Base-by-base conservation (phyloP, 371 early-diverging fungal genomes). In the Dichotomocladium elegans region DNA sequence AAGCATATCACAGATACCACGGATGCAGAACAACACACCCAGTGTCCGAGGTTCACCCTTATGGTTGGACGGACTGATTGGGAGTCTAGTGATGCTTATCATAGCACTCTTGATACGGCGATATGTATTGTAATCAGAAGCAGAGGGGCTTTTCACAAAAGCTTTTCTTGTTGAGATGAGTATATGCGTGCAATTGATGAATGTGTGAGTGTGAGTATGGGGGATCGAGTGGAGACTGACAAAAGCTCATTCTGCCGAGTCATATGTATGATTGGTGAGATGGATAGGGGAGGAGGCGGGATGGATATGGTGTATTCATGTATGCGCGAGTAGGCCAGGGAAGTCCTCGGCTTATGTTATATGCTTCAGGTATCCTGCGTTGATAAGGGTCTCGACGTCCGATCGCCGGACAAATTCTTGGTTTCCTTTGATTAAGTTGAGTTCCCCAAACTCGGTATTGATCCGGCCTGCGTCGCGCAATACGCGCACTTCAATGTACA, bases 351-450 rank as follows among this genome's bases (percentile, higher is more conserved):
- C n/a, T n/a, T n/a, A n/a, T n/a, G n/a, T n/a, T n/a, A 62, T 52
- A 27, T 93, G 92, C 30, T 82, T 68, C 14, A 93, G 68, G 53
- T 87, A 86, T 0, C 96, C 96, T 21, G 86, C 87, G 6, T 80
- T 83, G 51, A 96, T 91, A 46, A 96, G 72, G 4, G 85, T 76
- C 70, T 96, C 95, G 2, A 94, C 91, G 66, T 95, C 96, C 0
- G 92, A 77, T 30, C 95, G 75, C 37, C 85, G 73, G 44, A 95
- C 78, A 60, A 87, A 94, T 49, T 88, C 89, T 66, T 93, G 94
- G 25, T 86, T 87, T 28, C 87, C 87, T 42, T 82, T 82, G 29
- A 80, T 77, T 41, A 96, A 68, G 44, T 79, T 77, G 45, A 91
- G 64, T 0, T 79, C 68, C 4, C 96, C 96, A 47, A 74, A 85